Evolutionary conservation across 208 protist genomes (phyloP).

Genomic region (Blechomonas ayalai): DNA sequence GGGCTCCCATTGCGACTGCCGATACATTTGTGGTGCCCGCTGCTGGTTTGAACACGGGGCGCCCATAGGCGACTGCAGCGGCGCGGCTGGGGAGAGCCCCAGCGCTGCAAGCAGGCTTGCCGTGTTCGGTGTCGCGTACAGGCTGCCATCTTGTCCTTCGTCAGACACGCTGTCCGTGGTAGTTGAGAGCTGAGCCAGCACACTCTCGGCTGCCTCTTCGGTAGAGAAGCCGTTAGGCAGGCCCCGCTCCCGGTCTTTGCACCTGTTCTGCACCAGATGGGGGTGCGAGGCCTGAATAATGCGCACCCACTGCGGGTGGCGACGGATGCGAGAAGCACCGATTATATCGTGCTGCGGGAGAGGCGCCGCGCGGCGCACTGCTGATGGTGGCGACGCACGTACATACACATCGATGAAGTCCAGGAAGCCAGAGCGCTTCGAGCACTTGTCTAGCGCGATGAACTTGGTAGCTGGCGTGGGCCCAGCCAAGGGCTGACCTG

Average conservation of each 20-base stretch:
- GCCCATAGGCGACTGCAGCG: no score
- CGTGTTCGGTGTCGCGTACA: conserved; percentile 20
- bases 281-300: conserved; percentile 44
- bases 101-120: conserved; percentile 24
- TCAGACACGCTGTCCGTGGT: no score
- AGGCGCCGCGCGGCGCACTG: neutral
- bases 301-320: conserved; percentile 60
- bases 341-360: neutral
- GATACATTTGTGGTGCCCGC: no score
- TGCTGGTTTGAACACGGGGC: no score
- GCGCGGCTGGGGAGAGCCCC: conserved; percentile 21
- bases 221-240: no score
- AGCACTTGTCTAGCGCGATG: conserved; percentile 86
- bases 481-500: neutral
- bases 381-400: neutral
- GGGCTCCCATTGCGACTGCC: no score
- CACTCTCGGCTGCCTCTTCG: no score
- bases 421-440: conserved; percentile 64
- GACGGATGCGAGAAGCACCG: conserved; percentile 24
- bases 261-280: conserved; percentile 27
- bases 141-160: no score
- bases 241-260: no score
- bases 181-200: no score
- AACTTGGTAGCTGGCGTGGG: conserved; percentile 40
- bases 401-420: conserved; percentile 67